Conservation (phyloP, 2,329 filamentous ascomycete genomes). For the Knufia petricola region DNA sequence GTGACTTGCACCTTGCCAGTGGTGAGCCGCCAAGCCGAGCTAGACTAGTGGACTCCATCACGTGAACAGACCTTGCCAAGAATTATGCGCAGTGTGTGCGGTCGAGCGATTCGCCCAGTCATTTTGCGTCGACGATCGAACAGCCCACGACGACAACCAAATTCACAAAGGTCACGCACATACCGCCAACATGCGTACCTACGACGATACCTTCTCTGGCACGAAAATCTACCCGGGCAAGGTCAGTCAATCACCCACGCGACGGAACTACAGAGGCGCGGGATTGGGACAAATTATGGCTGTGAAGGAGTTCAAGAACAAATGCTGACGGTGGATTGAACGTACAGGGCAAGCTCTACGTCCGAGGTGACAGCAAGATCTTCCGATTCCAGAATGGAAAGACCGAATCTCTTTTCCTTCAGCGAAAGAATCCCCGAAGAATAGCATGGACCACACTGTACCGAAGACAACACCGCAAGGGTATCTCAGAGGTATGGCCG, state of each 20-base stretch:
- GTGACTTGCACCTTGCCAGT: too few relatives aligned
- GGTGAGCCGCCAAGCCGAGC: too few relatives aligned
- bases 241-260: constrained; percentile 42
- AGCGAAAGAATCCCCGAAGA: constrained; percentile 99
- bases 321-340: constrained; percentile 13
- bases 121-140: background rate
- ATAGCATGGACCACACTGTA: constrained; percentile 98
- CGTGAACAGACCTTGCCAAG: background rate
- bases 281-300: background rate
- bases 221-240: constrained; percentile 73
- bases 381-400: constrained; percentile 99
- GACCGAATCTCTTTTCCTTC: constrained; percentile 98
- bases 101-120: background rate
- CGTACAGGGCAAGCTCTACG: constrained; percentile 89
- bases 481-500: constrained; percentile 93
- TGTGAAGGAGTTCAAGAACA: background rate
- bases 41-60: too few relatives aligned
- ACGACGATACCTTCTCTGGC: constrained; percentile 69
- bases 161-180: constrained; percentile 18
- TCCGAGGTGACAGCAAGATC: constrained; percentile 99
- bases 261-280: background rate
- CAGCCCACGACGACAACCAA: background rate
- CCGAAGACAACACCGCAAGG: constrained; percentile 99
- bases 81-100: background rate
- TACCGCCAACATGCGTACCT: constrained; percentile 59